Evolutionary conservation across 208 protist species (phyloP), one percentile per base, ranked within the genome.

Genomic region (Leishmania major): DNA sequence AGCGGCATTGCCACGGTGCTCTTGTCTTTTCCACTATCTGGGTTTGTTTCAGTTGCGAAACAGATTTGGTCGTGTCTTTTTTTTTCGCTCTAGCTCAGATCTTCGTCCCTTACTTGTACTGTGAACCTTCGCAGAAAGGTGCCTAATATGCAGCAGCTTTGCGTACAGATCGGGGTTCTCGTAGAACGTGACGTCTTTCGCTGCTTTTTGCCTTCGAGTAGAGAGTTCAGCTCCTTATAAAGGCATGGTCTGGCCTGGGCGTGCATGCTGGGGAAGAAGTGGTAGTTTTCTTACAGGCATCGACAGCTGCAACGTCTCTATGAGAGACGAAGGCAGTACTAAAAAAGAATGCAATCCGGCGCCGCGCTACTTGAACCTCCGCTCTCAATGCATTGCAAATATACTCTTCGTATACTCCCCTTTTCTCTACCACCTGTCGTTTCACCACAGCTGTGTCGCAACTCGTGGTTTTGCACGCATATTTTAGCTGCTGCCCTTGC

Each of bases 391-490:
- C 13, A 55, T 25, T 73, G 19, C 51, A 55, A 55, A 55, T 22
- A 55, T 5, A 7, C 45, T 74, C 6, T 74, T 55, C 45, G 55
- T 7, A 53, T 31, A 19, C 19, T 45, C 28, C 47, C 22, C 77
- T 79, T 82, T 84, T 60, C 43, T 28, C 64, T 47, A 69, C n/a
- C 71, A 45, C 57, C 75, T 80, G 11, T 60, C 25, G 49, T 77
- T 78, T 37, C 53, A 59, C n/a, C 31, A 51, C 28, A 51, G 47
- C 45, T 75, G 71, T 22, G 47, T 55, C 15, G 31, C 8, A 62
- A n/a, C 19, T 47, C 51, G 28, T 60, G 49, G 31, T 45, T 55
- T 55, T 62, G n/a, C 49, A 28, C 47, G 73, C 53, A 62, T 47
- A 62, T 59, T 40, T 70, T 57, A 13, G 53, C n/a, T 31, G 8